These are phyloP conservation scores for Plantago elongata DNA, from an alignment of 257 asterid genomes.

Conservation along the genomic window DNA sequence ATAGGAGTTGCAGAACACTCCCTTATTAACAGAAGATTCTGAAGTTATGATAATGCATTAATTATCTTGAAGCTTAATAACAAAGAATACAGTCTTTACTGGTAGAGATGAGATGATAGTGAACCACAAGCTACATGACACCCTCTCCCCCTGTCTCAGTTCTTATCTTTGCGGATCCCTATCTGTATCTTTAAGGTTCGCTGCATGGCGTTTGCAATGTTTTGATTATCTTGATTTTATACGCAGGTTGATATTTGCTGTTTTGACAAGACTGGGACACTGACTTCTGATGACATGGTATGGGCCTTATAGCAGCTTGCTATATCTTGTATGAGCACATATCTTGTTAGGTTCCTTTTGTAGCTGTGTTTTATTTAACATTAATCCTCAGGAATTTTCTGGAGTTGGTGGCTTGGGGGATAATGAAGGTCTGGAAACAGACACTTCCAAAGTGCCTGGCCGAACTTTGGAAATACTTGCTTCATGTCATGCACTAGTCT, in stretches of 20 bases:
- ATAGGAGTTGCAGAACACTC: too few species aligned
- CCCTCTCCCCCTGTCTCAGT: too few species aligned
- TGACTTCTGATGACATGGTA: constrained; percentile 99
- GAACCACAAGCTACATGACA: too few species aligned
- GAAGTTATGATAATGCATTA: too few species aligned
- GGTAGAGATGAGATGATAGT: too few species aligned
- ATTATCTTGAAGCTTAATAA: too few species aligned
- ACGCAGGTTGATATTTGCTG: constrained; percentile 97
- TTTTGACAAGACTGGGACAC: constrained; percentile 96
- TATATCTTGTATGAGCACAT: constrained; percentile 21
- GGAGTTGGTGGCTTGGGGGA: constrained; percentile 95
- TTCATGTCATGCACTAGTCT: constrained; percentile 97
- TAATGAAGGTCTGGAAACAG: constrained; percentile 60
- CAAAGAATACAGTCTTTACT: too few species aligned
- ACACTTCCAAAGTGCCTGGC: constrained; percentile 61
- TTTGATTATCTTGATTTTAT: constrained; percentile 16
- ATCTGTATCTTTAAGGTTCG: neutral
- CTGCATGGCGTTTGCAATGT: neutral
- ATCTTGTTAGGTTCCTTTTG: constrained; percentile 15
- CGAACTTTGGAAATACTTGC: constrained; percentile 84
- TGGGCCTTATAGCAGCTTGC: constrained; percentile 13
- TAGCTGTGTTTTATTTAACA: constrained; percentile 11
- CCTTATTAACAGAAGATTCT: too few species aligned
- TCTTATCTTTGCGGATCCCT: neutral
- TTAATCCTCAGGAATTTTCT: constrained; percentile 73